phyloP scores from a whole-genome alignment of 106 monocot genomes.

The Amphibolis antarctica region DNA sequence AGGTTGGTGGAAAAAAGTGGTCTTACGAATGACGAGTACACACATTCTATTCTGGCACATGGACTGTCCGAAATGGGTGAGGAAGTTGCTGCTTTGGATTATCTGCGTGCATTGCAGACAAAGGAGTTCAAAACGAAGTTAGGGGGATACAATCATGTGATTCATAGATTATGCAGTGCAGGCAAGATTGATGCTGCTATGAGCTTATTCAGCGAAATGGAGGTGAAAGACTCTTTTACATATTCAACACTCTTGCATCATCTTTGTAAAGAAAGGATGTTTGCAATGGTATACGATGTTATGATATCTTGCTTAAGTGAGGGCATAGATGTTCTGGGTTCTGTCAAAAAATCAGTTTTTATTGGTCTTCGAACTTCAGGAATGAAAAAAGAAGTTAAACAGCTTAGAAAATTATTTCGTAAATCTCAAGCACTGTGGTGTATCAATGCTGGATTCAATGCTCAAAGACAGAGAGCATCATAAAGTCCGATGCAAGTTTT shows the following conservation, averaged over 20 bases:
- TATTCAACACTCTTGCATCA: constrained; percentile 65
- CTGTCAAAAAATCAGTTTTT: constrained; percentile 45
- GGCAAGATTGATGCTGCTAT: constrained; percentile 52
- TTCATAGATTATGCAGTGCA: constrained; percentile 60
- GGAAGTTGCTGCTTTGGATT: constrained; percentile 34
- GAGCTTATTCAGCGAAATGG: constrained; percentile 46
- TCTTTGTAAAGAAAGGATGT: constrained; percentile 45
- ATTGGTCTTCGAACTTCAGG: constrained; percentile 40
- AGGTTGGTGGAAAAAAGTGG: constrained; percentile 51
- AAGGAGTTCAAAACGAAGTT: constrained; percentile 32
- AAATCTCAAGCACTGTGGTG: background rate
- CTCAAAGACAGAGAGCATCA: background rate
- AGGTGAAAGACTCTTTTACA: constrained; percentile 59
- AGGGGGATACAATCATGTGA: constrained; percentile 69
- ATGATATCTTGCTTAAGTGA: constrained; percentile 34
- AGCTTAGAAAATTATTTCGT: constrained; percentile 2
- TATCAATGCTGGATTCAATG: background rate
- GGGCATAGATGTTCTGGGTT: constrained; percentile 39
- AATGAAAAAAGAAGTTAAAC: constrained; percentile 2
- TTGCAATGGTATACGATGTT: constrained; percentile 44
- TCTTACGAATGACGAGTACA: constrained; percentile 55
- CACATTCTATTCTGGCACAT: constrained; percentile 65
- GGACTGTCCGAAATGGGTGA: constrained; percentile 56
- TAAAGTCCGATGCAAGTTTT: background rate
- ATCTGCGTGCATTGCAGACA: constrained; percentile 39